phyloP scores from a whole-genome alignment of 1,284 basidiomycete genomes.

The Waitea zeae region DNA sequence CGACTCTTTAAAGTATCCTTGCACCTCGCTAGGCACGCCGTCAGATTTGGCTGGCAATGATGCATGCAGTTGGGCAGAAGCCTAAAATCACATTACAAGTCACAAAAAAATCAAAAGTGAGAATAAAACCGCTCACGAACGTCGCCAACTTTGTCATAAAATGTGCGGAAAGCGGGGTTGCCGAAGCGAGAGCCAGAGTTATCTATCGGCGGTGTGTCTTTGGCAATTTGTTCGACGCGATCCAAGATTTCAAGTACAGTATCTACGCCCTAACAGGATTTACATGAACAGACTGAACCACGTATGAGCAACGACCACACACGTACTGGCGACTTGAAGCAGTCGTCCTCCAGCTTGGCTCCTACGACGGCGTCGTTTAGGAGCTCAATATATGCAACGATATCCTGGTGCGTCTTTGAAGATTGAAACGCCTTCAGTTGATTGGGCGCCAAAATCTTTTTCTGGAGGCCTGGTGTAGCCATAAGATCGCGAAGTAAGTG shows the following conservation, averaged over 20 bases:
- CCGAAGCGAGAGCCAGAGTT: conserved; percentile 90
- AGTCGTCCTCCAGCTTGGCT: conserved; percentile 57
- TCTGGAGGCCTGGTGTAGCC: no score
- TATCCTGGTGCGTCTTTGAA: conserved; percentile 53
- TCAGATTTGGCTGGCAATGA: conserved; percentile 40
- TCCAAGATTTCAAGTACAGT: conserved; percentile 50
- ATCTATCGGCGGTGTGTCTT: conserved; percentile 70
- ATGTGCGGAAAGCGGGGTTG: conserved; percentile 89
- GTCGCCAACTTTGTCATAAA: conserved; percentile 71
- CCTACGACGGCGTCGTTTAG: conserved; percentile 71
- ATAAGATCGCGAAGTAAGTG: no score
- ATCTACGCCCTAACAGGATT: conserved; percentile 47
- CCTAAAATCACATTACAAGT: conserved; percentile 13
- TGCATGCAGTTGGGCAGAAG: conserved; percentile 34
- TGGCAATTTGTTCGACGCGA: conserved; percentile 48
- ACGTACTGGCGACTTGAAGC: conserved; percentile 38
- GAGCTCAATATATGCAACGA: conserved; percentile 58
- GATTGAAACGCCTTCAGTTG: conserved; percentile 76
- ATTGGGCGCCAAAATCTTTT: conserved; percentile 64
- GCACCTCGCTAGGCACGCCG: conserved; percentile 49
- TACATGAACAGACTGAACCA: conserved; percentile 2
- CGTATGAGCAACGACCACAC: conserved; percentile 2
- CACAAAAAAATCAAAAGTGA: not conserved
- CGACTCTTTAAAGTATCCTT: conserved; percentile 69
- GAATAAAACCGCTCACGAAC: conserved; percentile 17